Evolutionary conservation across 176 grass and related monocot genomes (phyloP).

Genomic region (Bromus sterilis): DNA sequence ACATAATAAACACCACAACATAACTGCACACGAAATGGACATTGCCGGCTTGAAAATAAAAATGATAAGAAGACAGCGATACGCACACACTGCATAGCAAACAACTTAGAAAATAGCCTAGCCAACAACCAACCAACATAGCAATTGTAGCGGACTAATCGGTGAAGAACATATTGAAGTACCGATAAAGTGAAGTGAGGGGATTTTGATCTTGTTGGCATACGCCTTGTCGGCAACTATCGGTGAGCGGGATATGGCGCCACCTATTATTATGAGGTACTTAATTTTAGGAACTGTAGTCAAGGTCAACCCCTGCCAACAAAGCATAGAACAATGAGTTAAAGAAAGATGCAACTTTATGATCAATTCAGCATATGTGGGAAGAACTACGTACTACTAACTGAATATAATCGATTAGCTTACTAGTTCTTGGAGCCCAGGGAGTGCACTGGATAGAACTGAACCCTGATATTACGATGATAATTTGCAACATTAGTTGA

Average conservation of each 20-base stretch:
- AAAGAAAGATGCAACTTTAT: background rate
- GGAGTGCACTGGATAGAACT: conserved; percentile 50
- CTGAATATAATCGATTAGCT: background rate
- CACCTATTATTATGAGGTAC: conserved; percentile 63
- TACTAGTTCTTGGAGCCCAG: conserved; percentile 63
- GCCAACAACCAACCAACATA: background rate
- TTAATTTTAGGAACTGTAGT: conserved; percentile 77
- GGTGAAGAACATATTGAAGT: background rate
- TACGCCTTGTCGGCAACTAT: conserved; percentile 61
- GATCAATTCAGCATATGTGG: background rate
- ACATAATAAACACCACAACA: background rate
- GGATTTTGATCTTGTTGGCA: conserved; percentile 34
- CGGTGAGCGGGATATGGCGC: conserved; percentile 45
- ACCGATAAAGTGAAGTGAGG: conserved; percentile 85
- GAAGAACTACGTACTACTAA: background rate
- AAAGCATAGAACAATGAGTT: background rate
- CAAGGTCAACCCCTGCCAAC: conserved; percentile 51
- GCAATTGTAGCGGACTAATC: background rate
- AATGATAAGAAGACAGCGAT: background rate
- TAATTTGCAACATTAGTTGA: background rate
- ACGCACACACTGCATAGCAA: background rate
- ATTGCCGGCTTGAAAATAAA: background rate
- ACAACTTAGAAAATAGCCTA: background rate
- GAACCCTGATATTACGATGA: conserved; percentile 40
- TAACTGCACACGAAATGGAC: background rate